Conservation (phyloP, 1,284 basidiomycete genomes). For the Malassezia sp. region DNA sequence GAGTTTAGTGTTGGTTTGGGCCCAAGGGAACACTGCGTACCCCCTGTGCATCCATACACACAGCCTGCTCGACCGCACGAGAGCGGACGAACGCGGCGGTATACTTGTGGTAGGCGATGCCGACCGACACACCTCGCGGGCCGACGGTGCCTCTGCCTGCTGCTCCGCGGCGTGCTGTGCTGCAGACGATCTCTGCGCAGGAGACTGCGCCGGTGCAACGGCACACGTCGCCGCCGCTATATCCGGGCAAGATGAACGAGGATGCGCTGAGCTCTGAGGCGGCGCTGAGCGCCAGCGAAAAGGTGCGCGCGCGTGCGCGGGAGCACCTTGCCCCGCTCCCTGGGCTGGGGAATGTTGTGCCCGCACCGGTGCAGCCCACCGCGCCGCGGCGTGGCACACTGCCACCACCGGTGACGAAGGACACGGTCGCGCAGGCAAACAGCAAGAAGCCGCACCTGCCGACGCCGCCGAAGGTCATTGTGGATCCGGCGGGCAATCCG, state of each 20-base stretch:
- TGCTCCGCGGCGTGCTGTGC: slow-evolving; percentile 13
- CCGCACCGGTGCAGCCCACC: slow-evolving; percentile 2
- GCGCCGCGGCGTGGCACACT: slow-evolving; percentile 6
- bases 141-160: slow-evolving; percentile 4
- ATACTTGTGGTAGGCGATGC: slow-evolving; percentile 10
- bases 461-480: slow-evolving; percentile 34
- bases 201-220: slow-evolving; percentile 16
- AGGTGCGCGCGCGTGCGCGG: not conserved
- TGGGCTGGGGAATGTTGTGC: slow-evolving; percentile 6
- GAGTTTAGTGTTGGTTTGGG: slow-evolving; percentile 18
- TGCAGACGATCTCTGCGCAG: slow-evolving; percentile 15
- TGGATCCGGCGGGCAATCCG: slow-evolving; percentile 27
- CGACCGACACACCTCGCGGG: slow-evolving; percentile 9
- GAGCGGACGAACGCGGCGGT: too few species aligned
- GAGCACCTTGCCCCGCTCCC: slow-evolving; percentile 11
- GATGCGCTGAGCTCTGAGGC: not conserved
- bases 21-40: too few species aligned
- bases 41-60: not conserved
- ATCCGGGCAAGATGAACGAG: not conserved
- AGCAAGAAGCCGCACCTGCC: slow-evolving; percentile 36
- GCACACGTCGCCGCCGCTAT: not conserved
- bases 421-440: slow-evolving; percentile 3
- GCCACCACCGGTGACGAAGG: slow-evolving; percentile 10
- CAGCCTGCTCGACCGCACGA: not conserved
- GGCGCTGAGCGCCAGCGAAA: too few species aligned